Evolutionary conservation across 805 yeast species (phyloP), one percentile per base, ranked within the genome.

Genomic region (Saturnispora kantuleensis): DNA sequence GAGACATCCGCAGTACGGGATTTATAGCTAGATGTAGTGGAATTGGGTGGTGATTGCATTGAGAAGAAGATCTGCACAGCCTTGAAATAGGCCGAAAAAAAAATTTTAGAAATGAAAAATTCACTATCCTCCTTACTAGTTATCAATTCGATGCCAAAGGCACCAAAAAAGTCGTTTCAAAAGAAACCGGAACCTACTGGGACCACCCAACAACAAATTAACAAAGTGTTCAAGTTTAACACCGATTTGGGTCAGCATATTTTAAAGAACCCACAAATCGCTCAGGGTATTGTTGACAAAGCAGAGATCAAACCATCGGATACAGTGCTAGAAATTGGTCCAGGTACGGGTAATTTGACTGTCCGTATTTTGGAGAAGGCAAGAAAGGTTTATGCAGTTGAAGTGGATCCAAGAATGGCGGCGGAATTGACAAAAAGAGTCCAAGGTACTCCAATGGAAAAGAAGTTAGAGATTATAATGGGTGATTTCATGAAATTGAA

Each of bases 361-460:
- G 95, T 90, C 32, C 73, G 94, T 50, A 93, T 93, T 32, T 65
- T 93, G 45, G 97, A 90, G 55, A 83, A 88, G 62, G 97, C 97
- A 0, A 73, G 85, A 46, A 88, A 86, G 55, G 97, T 90, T n/a
- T 76, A 86, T 39, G 98, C 97, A 0, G 93, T 85, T 44, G 98
- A 93, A 68, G 89, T 89, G 87, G 98, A 93, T 67, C 98, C 98
- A n/a, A 73, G 97, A 67, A 93, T 93, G 98, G 98, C 97, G 2
- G 97, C 97, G 0, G 98, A 93, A 65, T 71, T 93, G 56, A 87
- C 97, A 10, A 93, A 93, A 63, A 81, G 98, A 70, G 97, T 93
- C 12, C 96, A 87, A 57, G 97, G 97, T 10, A 90, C 94, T n/a
- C 89, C 96, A 1, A 82, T 76, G 45, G 93, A 88, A 62, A 87